Base-by-base conservation (phyloP, 2,329 filamentous ascomycete genomes). In the Gaeumannomyces tritici region DNA sequence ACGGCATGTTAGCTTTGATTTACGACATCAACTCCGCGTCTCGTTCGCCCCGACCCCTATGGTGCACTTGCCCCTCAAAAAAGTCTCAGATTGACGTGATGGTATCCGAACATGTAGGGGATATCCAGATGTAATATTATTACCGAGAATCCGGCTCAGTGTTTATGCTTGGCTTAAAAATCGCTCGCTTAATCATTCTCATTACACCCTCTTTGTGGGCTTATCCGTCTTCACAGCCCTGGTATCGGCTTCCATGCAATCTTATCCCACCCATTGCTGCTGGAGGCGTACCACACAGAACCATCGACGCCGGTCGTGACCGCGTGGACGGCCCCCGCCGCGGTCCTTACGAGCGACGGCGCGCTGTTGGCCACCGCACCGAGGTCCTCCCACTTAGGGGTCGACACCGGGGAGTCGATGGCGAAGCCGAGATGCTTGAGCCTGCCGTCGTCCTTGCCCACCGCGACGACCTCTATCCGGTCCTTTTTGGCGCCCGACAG, bases 401-500 rank as follows among this genome's bases (percentile, higher is more conserved):
- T 15, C 2, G 35, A 31, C 57, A n/a, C 27, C 11, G 51, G n/a
- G 21, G 54, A 13, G 4, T 24, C 21, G 26, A 61, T 33, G 4
- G 28, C 57, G 12, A 55, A 18, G 6, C 47, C 60, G 3, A 18
- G 28, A 35, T 61, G 60, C 29, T 61, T 61, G 11, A 61, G 51
- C 29, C 18, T 61, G 11, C 60, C 60, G 47, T 61, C 60, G 24
- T 55, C 24, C 21, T 47, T 61, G 24, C 60, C 51, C n/a, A 61
- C 60, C 28, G 60, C 60, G 4, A 61, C 60, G n/a, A 61, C 21
- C 12, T 61, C 60, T 11, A 61, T 5, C 47, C 60, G n/a, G 21
- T 31, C 51, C 24, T 9, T 21, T 21, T 29, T 29, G 2, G 28
- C n/a, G 26, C 35, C 35, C 21, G 33, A 51, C 21, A 61, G 28